Evolutionary conservation across 2,329 filamentous ascomycete genomes (phyloP), one percentile per base, ranked within the genome.

Genomic region (Penicillium sp.): DNA sequence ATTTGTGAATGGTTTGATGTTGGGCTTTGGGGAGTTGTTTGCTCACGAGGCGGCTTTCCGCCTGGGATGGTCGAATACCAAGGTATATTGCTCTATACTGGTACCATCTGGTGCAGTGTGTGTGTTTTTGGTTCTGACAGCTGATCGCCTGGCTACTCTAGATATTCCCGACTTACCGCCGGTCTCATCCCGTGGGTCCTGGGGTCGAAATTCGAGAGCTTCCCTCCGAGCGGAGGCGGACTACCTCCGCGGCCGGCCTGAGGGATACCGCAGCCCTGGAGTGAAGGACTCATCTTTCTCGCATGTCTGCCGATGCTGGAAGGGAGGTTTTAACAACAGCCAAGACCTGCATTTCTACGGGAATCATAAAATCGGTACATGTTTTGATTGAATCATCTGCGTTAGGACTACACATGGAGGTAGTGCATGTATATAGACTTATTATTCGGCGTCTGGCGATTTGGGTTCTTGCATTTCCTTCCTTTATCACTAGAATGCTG

Each of bases 1-100:
- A 0, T 98, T 98, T 59, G 81, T 98, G 60, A 98, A 98, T 70
- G 93, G 93, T 32, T 79, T 98, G 75, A 98, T 98, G 93, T 71
- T 98, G 59, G 93, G 93, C 2, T 96, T 98, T 60, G 93, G 93
- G 54, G 93, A 98, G 71, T 71, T 98, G 36, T 91, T 98, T 67
- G 93, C 93, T 39, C 93, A 98, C 62, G 93, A 98, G 72, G 84
- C 87, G 35, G 93, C 93, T 2, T 98, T 91, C 62, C 76, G 91
- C 58, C 72, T 97, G 55, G 93, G 93, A 45, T 98, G 93, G 93
- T 83, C 86, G 50, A 84, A 84, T 39, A 97, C 93, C 45, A 94
- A 93, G 81, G 93, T 96, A 76, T 32, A 78, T 51, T 18, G 1
- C 4, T 38, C 29, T 3, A 7, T 19, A 18, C 10, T 14, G 13